phyloP scores from a whole-genome alignment of 768 basidiomycete genomes.

The Leccinum boreale region DNA sequence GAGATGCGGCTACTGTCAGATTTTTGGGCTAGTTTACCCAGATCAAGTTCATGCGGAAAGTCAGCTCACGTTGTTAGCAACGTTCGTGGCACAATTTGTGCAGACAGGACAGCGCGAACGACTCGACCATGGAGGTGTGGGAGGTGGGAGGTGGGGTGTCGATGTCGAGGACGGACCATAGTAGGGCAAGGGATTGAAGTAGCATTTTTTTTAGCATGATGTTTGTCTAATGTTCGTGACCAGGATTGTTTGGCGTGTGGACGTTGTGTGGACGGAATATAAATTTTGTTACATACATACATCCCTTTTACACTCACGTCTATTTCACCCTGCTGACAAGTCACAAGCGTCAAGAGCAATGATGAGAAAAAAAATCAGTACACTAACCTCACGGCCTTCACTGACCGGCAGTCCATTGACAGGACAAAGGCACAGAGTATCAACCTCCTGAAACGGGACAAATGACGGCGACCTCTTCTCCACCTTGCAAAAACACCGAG shows the following conservation, averaged over 20 bases:
- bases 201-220: no score
- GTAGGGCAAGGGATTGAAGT: slow-evolving; percentile 28
- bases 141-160: slow-evolving; percentile 46
- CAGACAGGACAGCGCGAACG: slow-evolving; percentile 46
- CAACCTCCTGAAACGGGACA: slow-evolving; percentile 81
- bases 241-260: no score
- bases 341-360: neutral
- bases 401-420: no score
- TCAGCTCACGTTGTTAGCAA: slow-evolving; percentile 51
- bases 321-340: neutral
- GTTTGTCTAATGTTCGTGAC: no score
- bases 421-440: slow-evolving; percentile 7
- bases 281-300: no score
- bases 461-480: slow-evolving; percentile 78
- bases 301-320: neutral
- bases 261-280: no score
- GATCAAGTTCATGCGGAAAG: slow-evolving; percentile 4
- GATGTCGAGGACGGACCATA: slow-evolving; percentile 60
- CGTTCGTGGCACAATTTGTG: slow-evolving; percentile 76
- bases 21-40: slow-evolving; percentile 84
- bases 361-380: neutral
- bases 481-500: slow-evolving; percentile 50
- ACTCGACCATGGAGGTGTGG: slow-evolving; percentile 50
- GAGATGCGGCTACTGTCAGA: slow-evolving; percentile 38
- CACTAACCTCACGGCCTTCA: neutral